A percentile compares a stretch with the other conserved stretches of the same genome.
Evolutionary conservation across 2,329 filamentous ascomycete genomes (phyloP).

Genomic region (Diaporthe sp.): DNA sequence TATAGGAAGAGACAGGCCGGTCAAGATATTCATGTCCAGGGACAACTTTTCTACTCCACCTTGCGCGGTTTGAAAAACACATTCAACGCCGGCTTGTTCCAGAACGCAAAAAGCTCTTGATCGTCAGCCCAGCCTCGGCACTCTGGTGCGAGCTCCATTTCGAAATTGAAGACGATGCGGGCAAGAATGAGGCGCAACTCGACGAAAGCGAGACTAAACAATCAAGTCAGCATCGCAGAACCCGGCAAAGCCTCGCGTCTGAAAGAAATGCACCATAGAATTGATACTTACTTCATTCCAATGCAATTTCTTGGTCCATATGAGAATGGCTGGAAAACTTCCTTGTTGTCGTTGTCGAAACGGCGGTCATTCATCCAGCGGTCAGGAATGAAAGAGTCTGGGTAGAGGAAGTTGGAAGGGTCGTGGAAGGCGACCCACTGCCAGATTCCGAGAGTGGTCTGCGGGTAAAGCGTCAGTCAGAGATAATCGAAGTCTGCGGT

Average conservation of each 20-base stretch:
- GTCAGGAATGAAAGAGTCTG: conserved; percentile 60
- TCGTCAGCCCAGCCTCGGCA: conserved; percentile 48
- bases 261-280: not conserved
- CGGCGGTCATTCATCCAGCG: conserved; percentile 54
- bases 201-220: conserved; percentile 58
- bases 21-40: not conserved
- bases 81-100: conserved; percentile 50
- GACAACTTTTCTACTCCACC: not conserved
- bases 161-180: conserved; percentile 59
- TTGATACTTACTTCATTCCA: conserved; percentile 57
- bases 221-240: not conserved
- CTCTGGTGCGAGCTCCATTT: conserved; percentile 52
- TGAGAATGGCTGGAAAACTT: conserved; percentile 58
- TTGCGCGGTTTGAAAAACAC: conserved; percentile 46
- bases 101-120: conserved; percentile 50
- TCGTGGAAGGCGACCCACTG: conserved; percentile 57
- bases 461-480: not conserved
- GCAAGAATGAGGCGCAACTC: conserved; percentile 62
- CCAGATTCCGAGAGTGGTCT: conserved; percentile 58
- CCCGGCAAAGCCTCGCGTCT: no score
- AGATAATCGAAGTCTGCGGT: not conserved
- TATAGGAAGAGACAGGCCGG: not conserved
- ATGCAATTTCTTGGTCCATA: conserved; percentile 61
- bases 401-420: conserved; percentile 55
- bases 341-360: conserved; percentile 53